Base-by-base conservation (phyloP, 352 stramenopile genomes). In the Plasmopara muralis region DNA sequence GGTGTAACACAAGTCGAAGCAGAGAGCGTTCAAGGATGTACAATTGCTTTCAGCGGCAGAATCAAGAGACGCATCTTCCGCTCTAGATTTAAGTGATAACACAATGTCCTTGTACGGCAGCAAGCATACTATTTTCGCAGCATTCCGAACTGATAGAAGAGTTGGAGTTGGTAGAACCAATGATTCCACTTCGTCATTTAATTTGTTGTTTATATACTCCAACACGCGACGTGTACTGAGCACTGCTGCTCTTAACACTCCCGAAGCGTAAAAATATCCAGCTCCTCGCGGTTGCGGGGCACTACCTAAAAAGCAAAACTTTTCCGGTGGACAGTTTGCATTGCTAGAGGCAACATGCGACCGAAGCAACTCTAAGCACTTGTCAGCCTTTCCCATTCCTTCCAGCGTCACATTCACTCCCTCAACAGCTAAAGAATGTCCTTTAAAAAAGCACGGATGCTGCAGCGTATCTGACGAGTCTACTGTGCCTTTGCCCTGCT, bases 1-100 rank as follows among this genome's bases (percentile, higher is more conserved):
- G 7, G 64, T 58, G 43, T 86, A 74, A 64, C 79, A 85, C 16
- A 87, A 28, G 39, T 89, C 74, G 20, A 87, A 69, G 18, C 79
- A 89, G 29, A 72, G 60, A 16, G 53, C 34, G 43, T 41, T 68
- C 7, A 57, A 53, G 31, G 20, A 51, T 16, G 61, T 55, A n/a
- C 38, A 50, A 2, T 68, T 53, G 8, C 53, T 58, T 28, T 55
- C 38, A 42, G 48, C 37, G 10, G 8, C 9, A 9, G 34, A 49
- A 47, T 15, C 35, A 29, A 15, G 20, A 38, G 51, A 56, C 10
- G 43, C 6, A 8, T 40, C 9, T 18, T 55, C 47, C 9, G 16
- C 20, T 41, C 16, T 16, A 41, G 46, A 43, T 8, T 47, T 7
- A 0, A 50, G 38, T 12, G 15, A 29, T 30, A 40, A 5, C 15